phyloP scores from a whole-genome alignment of 78 protist genomes.

The Mantamonas sphyraenae region DNA sequence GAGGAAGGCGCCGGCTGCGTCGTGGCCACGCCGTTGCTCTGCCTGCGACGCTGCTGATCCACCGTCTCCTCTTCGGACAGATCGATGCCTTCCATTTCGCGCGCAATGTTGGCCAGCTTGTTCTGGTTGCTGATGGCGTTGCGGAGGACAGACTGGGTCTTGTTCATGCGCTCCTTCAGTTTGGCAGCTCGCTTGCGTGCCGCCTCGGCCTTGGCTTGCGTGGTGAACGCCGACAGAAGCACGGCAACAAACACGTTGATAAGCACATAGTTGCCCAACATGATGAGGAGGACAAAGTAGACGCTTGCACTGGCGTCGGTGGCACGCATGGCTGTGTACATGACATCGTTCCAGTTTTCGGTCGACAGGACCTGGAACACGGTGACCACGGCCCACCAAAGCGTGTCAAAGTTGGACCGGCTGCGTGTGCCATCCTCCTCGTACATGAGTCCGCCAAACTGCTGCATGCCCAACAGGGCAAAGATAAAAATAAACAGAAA shows the following conservation, averaged over 20 bases:
- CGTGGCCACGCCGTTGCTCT: no score
- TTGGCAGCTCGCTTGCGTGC: no score
- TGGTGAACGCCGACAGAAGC: background rate
- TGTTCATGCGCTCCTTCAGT: no score
- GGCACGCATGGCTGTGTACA: constrained; percentile 9
- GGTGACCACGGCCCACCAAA: constrained; percentile 1
- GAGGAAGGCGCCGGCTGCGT: no score
- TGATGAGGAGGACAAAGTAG: constrained; percentile 11
- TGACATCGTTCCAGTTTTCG: constrained; percentile 4
- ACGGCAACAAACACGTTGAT: constrained; percentile 58
- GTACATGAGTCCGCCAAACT: constrained; percentile 24
- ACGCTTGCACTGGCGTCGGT: background rate
- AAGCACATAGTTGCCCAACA: constrained; percentile 32
- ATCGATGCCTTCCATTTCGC: no score
- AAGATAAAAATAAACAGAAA: constrained; percentile 26
- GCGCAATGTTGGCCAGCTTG: no score
- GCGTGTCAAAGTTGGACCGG: constrained; percentile 15
- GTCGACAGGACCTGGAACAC: constrained; percentile 42
- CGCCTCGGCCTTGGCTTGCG: background rate
- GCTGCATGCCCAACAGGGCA: constrained; percentile 38
- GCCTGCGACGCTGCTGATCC: no score
- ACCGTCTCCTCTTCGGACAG: no score
- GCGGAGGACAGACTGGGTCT: no score
- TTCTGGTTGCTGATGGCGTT: no score
- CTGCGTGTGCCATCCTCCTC: background rate